A percentile compares a stretch with the other conserved stretches of the same genome.
Evolutionary conservation across 495 filamentous ascomycete species (phyloP).

Genomic region (Cairneyella variabilis): DNA sequence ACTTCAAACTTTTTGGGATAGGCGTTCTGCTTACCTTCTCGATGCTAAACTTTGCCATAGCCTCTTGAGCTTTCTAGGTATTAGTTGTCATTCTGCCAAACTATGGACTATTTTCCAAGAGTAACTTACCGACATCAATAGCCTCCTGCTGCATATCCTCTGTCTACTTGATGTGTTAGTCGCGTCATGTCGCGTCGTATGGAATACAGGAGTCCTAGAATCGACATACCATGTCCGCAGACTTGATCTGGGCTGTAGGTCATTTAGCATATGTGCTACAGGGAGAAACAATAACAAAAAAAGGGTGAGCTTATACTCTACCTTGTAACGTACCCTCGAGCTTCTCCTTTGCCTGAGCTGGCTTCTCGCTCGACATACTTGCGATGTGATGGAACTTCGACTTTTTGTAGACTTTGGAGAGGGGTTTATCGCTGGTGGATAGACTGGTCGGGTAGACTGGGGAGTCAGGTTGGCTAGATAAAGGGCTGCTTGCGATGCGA

Average conservation of each 20-base stretch:
- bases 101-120: not conserved
- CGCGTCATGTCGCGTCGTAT: not conserved
- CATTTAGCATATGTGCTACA: conserved; percentile 8
- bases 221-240: conserved; percentile 84
- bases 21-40: conserved; percentile 66
- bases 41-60: conserved; percentile 87
- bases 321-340: conserved; percentile 55
- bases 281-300: not conserved
- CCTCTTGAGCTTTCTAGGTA: conserved; percentile 68
- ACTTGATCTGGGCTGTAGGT: conserved; percentile 82
- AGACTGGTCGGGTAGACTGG: too few relatives aligned
- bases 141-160: conserved; percentile 97
- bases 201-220: not conserved
- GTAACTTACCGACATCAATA: conserved; percentile 81
- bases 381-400: not conserved
- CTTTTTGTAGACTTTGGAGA: too few relatives aligned
- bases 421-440: too few relatives aligned
- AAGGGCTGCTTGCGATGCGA: too few relatives aligned
- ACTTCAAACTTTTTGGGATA: not conserved
- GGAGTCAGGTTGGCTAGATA: too few relatives aligned
- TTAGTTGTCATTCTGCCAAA: conserved; percentile 11
- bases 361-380: conserved; percentile 51
- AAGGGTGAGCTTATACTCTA: conserved; percentile 9
- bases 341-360: conserved; percentile 48
- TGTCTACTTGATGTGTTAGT: conserved; percentile 49